These are phyloP conservation scores for Anthostomella pinea DNA, from an alignment of 2,329 filamentous ascomycete genomes.

Conservation along the genomic window DNA sequence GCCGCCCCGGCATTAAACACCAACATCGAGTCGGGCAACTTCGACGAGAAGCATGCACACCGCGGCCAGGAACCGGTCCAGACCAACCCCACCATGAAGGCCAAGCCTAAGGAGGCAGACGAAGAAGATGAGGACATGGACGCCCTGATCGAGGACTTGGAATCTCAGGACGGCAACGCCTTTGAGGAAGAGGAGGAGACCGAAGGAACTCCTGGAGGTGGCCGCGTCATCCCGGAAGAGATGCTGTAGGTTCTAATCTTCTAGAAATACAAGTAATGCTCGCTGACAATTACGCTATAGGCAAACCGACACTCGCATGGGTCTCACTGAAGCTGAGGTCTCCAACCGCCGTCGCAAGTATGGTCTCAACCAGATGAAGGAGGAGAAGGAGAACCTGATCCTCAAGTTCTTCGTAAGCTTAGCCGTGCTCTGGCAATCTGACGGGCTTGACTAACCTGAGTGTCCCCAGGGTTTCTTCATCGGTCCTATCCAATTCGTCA, in stretches of 20 bases:
- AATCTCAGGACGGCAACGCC: conserved; percentile 73
- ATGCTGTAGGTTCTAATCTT: too few relatives aligned
- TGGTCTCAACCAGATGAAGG: conserved; percentile 86
- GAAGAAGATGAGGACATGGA: conserved; percentile 84
- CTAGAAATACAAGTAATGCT: too few relatives aligned
- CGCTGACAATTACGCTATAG: too few relatives aligned
- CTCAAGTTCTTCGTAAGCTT: conserved; percentile 66
- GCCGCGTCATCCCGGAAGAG: conserved; percentile 62
- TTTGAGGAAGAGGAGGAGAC: conserved; percentile 62
- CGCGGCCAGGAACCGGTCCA: conserved; percentile 34
- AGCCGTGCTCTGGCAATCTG: background rate
- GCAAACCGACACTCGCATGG: conserved; percentile 70
- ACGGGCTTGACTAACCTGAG: conserved; percentile 3
- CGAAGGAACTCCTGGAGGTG: conserved; percentile 50
- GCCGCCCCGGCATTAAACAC: conserved; percentile 59
- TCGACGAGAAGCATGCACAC: conserved; percentile 59
- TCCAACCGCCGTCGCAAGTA: conserved; percentile 57
- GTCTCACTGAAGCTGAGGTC: conserved; percentile 60
- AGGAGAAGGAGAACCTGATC: conserved; percentile 81
- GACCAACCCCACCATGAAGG: conserved; percentile 36
- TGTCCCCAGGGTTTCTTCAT: conserved; percentile 63
- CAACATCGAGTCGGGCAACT: conserved; percentile 62
- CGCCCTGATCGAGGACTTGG: conserved; percentile 81
- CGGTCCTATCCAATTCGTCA: conserved; percentile 89
- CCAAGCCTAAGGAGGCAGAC: conserved; percentile 54